These are phyloP conservation scores for Venturia carpophila DNA, from an alignment of 2,329 filamentous ascomycete species.

Conservation along the genomic window DNA sequence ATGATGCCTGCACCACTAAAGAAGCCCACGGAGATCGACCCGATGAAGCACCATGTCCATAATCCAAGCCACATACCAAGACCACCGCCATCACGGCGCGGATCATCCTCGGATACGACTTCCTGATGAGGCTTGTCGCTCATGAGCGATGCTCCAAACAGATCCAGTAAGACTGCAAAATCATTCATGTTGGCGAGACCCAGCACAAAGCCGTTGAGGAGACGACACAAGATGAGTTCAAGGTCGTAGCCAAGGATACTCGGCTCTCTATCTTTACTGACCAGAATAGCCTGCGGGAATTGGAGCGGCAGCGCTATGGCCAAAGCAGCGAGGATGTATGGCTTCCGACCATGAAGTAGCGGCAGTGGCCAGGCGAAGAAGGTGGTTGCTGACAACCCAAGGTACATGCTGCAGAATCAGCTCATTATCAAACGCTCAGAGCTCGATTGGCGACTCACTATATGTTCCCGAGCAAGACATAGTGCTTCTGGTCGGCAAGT, in stretches of 20 bases:
- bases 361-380: conserved; percentile 67
- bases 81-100: conserved; percentile 66
- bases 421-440: neutral
- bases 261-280: conserved; percentile 50
- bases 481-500: conserved; percentile 60
- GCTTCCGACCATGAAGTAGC: conserved; percentile 67
- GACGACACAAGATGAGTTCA: conserved; percentile 55
- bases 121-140: conserved; percentile 66
- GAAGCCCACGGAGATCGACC: conserved; percentile 64
- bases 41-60: conserved; percentile 71
- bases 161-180: conserved; percentile 60
- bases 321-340: conserved; percentile 64
- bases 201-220: conserved; percentile 58
- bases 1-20: conserved; percentile 64
- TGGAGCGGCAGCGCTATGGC: conserved; percentile 63
- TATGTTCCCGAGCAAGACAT: conserved; percentile 64
- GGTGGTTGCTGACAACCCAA: conserved; percentile 62
- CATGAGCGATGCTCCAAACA: conserved; percentile 70
- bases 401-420: conserved; percentile 45
- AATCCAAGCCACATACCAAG: conserved; percentile 73
- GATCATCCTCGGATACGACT: conserved; percentile 57
- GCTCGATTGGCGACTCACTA: conserved; percentile 32
- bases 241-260: conserved; percentile 49
- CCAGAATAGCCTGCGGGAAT: conserved; percentile 65
- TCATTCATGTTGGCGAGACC: conserved; percentile 75